These are phyloP conservation scores for Penicillium sp. DNA, from an alignment of 2,329 filamentous ascomycete genomes.

Conservation along the genomic window DNA sequence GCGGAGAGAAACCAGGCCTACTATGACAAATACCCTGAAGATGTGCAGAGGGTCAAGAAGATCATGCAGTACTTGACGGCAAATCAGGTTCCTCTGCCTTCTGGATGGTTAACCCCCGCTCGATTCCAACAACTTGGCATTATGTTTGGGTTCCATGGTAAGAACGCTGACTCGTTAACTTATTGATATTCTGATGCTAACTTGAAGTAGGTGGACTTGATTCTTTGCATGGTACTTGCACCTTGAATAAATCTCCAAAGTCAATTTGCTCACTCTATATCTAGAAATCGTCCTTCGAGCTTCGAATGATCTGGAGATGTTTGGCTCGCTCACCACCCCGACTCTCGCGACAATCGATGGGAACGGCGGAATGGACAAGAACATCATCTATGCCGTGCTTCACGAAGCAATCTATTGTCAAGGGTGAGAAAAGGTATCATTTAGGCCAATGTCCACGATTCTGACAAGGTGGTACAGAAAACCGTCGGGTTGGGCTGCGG, in stretches of 20 bases:
- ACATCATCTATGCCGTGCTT: constrained; percentile 81
- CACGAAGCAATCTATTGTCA: constrained; percentile 90
- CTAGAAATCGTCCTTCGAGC: constrained; percentile 69
- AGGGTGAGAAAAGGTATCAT: constrained; percentile 45
- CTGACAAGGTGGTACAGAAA: constrained; percentile 33
- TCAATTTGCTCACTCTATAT: constrained; percentile 6
- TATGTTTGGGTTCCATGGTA: constrained; percentile 74
- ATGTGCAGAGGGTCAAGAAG: constrained; percentile 68
- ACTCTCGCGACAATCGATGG: constrained; percentile 72
- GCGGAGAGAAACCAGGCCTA: constrained; percentile 75
- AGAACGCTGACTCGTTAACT: constrained; percentile 12
- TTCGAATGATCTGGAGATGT: constrained; percentile 72
- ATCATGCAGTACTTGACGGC: constrained; percentile 68
- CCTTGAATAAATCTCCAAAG: background rate
- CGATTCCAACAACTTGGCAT: constrained; percentile 80
- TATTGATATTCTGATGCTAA: constrained; percentile 15
- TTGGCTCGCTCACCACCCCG: constrained; percentile 74
- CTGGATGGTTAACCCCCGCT: constrained; percentile 71
- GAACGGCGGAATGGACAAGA: constrained; percentile 71
- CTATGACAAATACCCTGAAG: constrained; percentile 84
- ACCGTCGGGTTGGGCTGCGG: constrained; percentile 76
- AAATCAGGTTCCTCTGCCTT: constrained; percentile 68
- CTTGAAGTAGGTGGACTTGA: constrained; percentile 66
- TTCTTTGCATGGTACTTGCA: constrained; percentile 62
- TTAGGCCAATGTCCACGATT: background rate